Conservation (phyloP, 768 basidiomycete genomes). For the Pleurotus sapidus region DNA sequence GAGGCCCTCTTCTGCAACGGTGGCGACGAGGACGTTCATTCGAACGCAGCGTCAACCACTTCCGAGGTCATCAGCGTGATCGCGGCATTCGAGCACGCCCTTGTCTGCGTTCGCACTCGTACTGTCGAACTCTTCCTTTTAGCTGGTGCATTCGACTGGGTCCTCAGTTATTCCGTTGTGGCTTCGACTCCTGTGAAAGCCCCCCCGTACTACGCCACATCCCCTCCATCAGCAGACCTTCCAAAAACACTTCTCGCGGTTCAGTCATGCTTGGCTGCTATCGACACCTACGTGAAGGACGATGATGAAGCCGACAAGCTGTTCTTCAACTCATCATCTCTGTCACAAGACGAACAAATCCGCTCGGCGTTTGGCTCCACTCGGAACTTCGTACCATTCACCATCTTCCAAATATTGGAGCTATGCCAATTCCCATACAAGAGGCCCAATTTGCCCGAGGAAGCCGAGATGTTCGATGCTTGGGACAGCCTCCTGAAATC, state of each 20-base stretch:
- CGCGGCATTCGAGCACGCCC: constrained; percentile 12
- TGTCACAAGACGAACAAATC: neutral
- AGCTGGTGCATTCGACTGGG: constrained; percentile 9
- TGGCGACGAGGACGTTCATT: neutral
- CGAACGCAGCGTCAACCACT: neutral
- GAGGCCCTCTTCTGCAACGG: neutral
- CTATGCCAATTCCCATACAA: neutral
- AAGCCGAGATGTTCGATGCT: neutral
- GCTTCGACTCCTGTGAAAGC: neutral
- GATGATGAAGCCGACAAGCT: constrained; percentile 5
- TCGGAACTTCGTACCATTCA: constrained; percentile 1
- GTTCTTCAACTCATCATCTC: neutral
- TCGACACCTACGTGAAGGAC: constrained; percentile 6
- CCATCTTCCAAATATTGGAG: neutral
- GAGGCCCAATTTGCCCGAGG: neutral
- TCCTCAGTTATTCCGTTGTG: neutral
- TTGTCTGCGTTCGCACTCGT: neutral
- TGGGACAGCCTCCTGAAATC: neutral
- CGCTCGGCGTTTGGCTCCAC: neutral
- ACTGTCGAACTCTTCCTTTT: constrained; percentile 10
- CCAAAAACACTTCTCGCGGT: constrained; percentile 7
- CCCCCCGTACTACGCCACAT: neutral
- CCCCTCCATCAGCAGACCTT: neutral
- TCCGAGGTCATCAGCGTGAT: neutral
- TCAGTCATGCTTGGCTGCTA: constrained; percentile 11